These are phyloP conservation scores for Meyerozyma athensensis DNA, from an alignment of 1,139 yeast species.

Conservation along the genomic window DNA sequence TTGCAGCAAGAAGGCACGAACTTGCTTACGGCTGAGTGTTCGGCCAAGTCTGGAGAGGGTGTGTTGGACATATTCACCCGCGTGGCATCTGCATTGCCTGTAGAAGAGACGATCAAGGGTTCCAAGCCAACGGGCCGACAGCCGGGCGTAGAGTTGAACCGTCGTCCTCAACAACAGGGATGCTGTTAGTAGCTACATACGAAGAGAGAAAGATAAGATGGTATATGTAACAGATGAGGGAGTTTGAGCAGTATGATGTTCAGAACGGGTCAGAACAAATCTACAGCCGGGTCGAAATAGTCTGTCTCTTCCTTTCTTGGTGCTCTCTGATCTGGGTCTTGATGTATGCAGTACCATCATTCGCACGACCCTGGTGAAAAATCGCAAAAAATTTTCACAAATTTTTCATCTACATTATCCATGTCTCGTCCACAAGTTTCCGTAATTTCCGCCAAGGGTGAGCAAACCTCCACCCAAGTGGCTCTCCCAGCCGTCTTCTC, in stretches of 20 bases:
- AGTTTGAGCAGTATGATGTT: too few relatives aligned
- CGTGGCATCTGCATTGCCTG: constrained; percentile 42
- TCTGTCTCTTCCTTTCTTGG: too few relatives aligned
- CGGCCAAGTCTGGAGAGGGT: constrained; percentile 46
- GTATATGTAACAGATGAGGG: too few relatives aligned
- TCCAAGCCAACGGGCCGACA: constrained; percentile 19
- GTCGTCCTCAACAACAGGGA: constrained; percentile 20
- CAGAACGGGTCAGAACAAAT: too few relatives aligned
- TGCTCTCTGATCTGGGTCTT: not conserved
- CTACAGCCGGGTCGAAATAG: too few relatives aligned
- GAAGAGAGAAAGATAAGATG: not conserved
- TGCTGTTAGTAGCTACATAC: constrained; percentile 21
- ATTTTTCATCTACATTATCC: constrained; percentile 6
- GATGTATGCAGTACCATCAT: not conserved
- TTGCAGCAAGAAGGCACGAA: constrained; percentile 26
- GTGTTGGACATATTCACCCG: constrained; percentile 39
- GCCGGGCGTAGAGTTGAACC: constrained; percentile 34
- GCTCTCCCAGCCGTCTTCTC: constrained; percentile 98
- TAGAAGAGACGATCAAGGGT: constrained; percentile 33
- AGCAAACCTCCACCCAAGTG: constrained; percentile 76
- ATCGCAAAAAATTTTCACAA: constrained; percentile 3
- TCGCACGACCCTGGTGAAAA: constrained; percentile 6
- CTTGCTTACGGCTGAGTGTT: constrained; percentile 36
- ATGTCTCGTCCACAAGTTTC: constrained; percentile 97
- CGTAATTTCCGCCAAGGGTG: constrained; percentile 86